Conservation (phyloP, 2,329 filamentous ascomycete species). For the Colletotrichum kahawae region DNA sequence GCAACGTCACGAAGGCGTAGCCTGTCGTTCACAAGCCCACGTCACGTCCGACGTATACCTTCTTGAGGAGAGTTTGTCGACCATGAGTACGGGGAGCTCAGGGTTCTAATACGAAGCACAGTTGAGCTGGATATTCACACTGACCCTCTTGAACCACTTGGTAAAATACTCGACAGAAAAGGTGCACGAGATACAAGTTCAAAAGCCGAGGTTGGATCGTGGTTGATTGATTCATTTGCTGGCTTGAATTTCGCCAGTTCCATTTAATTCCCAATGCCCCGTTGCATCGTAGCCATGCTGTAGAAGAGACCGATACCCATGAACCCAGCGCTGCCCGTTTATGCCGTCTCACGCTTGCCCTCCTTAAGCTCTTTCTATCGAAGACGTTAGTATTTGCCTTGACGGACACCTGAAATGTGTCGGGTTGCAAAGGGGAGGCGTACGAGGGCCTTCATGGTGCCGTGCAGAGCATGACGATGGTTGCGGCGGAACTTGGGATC, state of each 20-base stretch:
- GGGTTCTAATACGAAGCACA: not conserved
- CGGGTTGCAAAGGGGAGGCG: slow-evolving; percentile 39
- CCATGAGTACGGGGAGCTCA: not conserved
- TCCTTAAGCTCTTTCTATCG: slow-evolving; percentile 95
- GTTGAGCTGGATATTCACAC: not conserved
- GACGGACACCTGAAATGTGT: not conserved
- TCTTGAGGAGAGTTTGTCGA: not conserved
- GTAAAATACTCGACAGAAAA: not conserved
- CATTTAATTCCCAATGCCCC: slow-evolving; percentile 1
- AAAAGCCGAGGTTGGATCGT: not conserved
- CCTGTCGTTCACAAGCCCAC: not conserved
- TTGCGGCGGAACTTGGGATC: slow-evolving; percentile 99
- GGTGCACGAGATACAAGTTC: not conserved
- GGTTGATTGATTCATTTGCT: slow-evolving; percentile 13
- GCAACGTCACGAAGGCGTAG: not conserved
- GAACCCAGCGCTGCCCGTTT: slow-evolving; percentile 31
- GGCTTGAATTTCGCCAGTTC: slow-evolving; percentile 5
- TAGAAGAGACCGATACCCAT: slow-evolving; percentile 13
- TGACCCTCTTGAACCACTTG: not conserved
- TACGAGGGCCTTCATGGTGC: slow-evolving; percentile 98
- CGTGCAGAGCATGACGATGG: slow-evolving; percentile 99
- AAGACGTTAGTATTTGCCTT: slow-evolving; percentile 34
- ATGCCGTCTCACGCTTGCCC: slow-evolving; percentile 90
- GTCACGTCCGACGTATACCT: not conserved
- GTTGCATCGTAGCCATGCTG: slow-evolving; percentile 8